Base-by-base conservation (phyloP, 2,329 filamentous ascomycete genomes). In the Fusarium vanettenii region DNA sequence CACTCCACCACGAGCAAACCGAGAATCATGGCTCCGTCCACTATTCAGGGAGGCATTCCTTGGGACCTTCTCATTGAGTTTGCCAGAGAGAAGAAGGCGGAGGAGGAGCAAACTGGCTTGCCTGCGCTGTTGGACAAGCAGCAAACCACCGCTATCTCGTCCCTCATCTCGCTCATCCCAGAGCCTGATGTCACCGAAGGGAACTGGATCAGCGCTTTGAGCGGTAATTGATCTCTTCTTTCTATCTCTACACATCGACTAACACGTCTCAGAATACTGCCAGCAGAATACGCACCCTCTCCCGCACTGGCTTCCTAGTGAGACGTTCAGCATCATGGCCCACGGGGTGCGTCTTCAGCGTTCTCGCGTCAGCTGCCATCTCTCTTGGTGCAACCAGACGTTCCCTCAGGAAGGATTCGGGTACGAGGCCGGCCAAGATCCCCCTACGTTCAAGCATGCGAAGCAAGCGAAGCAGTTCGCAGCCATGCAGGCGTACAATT, bases 401-500 rank as follows among this genome's bases (percentile, higher is more conserved):
- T 84, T 81, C 52, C 80, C 77, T 8, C 67, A 75, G 13, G 60
- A 69, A 79, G 84, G 82, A 20, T 84, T 83, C 59, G 85, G 85
- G 27, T 75, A 80, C 14, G 69, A 76, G 1, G 56, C 71, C 8
- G 79, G 79, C 7, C 65, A 77, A 35, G 67, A 73, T 4, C 67
- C 76, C 35, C 85, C 85, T 0, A 67, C 76, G 0, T 90, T 89
- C 62, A 66, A 79, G 13, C 81, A 77, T 29, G 90, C 90, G 74
- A 90, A 88, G 81, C 79, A 86, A 39, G 88, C 89, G 27, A 90
- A 88, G 78, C 83, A 86, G 70, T 89, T 86, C 71, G 88, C 89
- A 1, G 88, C 89, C 25, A 85, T 84, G 73, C 84, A 83, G 14
- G 87, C 87, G 8, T 67, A 66, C 48, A 67, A 33, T 10, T 63